phyloP scores from a whole-genome alignment of 306 rosid genomes.

The Quercus cerris region DNA sequence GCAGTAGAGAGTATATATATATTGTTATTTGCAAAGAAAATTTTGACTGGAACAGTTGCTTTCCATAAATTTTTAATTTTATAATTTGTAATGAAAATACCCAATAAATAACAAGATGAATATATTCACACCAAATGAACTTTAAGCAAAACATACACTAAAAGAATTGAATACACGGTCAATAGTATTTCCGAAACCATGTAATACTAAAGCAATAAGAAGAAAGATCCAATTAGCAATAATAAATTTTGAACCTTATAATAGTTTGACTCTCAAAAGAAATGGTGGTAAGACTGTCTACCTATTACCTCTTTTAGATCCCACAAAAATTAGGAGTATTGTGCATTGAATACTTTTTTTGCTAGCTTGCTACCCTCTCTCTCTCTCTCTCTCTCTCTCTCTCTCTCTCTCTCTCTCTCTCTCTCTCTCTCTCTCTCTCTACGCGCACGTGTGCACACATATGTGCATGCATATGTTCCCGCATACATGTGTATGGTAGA shows the following conservation, averaged over 20 bases:
- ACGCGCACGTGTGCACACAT: not conserved
- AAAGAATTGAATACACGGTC: not conserved
- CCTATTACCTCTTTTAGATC: too few relatives aligned
- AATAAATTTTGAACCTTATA: not conserved
- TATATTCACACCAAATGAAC: not conserved
- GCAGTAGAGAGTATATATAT: not conserved
- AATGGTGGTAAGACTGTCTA: too few relatives aligned
- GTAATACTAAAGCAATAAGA: not conserved
- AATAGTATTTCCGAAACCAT: not conserved
- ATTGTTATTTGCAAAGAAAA: not conserved
- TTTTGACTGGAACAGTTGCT: not conserved
- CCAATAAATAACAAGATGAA: not conserved
- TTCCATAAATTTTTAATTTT: not conserved
- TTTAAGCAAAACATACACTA: not conserved
- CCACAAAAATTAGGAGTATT: too few relatives aligned
- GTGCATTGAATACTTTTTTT: too few relatives aligned
- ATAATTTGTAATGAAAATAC: not conserved
- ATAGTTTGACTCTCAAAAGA: not conserved
- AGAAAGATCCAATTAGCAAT: not conserved
- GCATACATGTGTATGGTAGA: not conserved
- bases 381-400: too few relatives aligned
- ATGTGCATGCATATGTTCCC: not conserved
- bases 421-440: too few relatives aligned
- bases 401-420: too few relatives aligned
- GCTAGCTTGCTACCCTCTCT: too few relatives aligned